Percentiles rank a stretch among this genome's conserved stretches.
Conservation (phyloP, 2,329 filamentous ascomycete genomes). For the Emergomyces orientalis region DNA sequence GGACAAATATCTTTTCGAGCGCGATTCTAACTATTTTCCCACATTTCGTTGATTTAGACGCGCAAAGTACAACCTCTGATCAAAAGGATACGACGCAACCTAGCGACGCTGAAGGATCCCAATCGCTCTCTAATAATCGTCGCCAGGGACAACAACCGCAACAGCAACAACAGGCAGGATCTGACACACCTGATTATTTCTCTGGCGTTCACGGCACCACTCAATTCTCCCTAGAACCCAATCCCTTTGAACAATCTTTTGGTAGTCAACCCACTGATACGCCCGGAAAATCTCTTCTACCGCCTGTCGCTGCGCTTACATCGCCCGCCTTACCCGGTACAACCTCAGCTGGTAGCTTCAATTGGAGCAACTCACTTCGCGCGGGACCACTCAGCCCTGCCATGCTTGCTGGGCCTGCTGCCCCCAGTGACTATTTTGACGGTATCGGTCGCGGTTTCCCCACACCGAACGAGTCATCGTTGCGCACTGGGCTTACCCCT, state of each 20-base stretch:
- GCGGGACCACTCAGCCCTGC: slow-evolving; percentile 92
- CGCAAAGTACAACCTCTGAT: slow-evolving; percentile 4
- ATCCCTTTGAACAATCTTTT: slow-evolving; percentile 96
- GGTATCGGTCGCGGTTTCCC: slow-evolving; percentile 76
- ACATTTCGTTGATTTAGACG: neutral
- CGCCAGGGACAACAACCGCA: slow-evolving; percentile 36
- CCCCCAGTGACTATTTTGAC: slow-evolving; percentile 78
- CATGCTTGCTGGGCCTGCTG: slow-evolving; percentile 78
- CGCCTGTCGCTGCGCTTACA: slow-evolving; percentile 80
- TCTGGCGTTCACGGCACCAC: slow-evolving; percentile 46
- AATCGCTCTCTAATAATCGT: slow-evolving; percentile 5
- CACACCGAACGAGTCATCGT: slow-evolving; percentile 90
- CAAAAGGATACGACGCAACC: slow-evolving; percentile 3
- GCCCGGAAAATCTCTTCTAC: slow-evolving; percentile 70
- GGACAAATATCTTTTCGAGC: neutral
- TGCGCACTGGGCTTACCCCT: slow-evolving; percentile 83
- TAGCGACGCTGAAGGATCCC: slow-evolving; percentile 33
- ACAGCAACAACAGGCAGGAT: slow-evolving; percentile 41
- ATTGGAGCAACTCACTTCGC: slow-evolving; percentile 79
- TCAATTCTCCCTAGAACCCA: slow-evolving; percentile 61
- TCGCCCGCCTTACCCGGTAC: slow-evolving; percentile 77
- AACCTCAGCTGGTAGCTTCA: slow-evolving; percentile 58
- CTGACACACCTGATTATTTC: slow-evolving; percentile 61
- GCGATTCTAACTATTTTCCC: neutral
- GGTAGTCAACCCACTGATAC: slow-evolving; percentile 61